Percentiles rank a stretch among this genome's conserved stretches.
phyloP scores from a whole-genome alignment of 225 moss, liverwort and hornwort species.

The Pseudoscleropodium purum region DNA sequence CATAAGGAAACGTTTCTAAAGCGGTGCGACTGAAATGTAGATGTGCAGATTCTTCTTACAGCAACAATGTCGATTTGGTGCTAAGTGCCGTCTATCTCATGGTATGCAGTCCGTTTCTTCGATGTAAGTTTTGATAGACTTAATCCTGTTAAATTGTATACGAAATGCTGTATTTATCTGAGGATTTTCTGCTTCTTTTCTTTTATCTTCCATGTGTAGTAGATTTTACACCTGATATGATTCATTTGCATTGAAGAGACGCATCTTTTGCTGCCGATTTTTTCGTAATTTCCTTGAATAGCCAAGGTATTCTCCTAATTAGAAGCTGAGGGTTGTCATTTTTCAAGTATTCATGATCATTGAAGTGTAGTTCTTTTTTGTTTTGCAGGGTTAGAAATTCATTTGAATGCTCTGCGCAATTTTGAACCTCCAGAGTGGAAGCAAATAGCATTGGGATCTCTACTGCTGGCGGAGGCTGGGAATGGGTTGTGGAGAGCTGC shows the following conservation, averaged over 20 bases:
- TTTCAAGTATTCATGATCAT: neutral
- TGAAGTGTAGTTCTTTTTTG: neutral
- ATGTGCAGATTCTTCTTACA: constrained; percentile 99
- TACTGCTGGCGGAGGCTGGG: constrained; percentile 51
- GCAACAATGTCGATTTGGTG: constrained; percentile 98
- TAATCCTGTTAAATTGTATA: neutral
- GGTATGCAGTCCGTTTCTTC: constrained; percentile 39
- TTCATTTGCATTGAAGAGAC: neutral
- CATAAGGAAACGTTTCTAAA: constrained; percentile 8
- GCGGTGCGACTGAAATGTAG: constrained; percentile 61
- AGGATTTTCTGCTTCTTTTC: neutral
- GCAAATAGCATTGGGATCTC: constrained; percentile 50
- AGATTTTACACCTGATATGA: neutral
- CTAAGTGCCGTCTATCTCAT: constrained; percentile 92
- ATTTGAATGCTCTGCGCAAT: constrained; percentile 45
- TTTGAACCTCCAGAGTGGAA: constrained; percentile 68
- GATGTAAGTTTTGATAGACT: neutral
- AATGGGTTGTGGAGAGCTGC: constrained; percentile 77
- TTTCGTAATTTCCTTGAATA: neutral
- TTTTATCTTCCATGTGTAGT: neutral
- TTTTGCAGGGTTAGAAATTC: constrained; percentile 63
- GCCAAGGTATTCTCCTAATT: neutral
- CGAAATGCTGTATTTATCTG: neutral
- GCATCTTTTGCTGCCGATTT: neutral
- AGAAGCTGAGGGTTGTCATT: neutral